Evolutionary conservation across 2,329 filamentous ascomycete species (phyloP).

Genomic region (Fusarium sp.): DNA sequence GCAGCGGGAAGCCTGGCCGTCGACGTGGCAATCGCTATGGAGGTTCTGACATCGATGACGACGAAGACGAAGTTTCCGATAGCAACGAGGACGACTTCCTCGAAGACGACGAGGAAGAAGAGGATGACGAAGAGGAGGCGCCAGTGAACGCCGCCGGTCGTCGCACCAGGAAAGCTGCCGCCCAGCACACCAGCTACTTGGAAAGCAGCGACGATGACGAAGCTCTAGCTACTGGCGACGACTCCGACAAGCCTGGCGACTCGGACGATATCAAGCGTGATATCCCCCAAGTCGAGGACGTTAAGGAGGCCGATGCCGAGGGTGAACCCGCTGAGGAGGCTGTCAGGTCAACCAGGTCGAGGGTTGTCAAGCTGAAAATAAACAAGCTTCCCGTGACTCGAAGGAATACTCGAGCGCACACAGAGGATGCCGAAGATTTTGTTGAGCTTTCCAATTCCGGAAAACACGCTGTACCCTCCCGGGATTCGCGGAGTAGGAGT

Average conservation of each 20-base stretch:
- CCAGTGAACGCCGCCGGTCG: slow-evolving; percentile 59
- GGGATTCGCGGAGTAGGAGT: slow-evolving; percentile 63
- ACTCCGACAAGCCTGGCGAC: slow-evolving; percentile 42
- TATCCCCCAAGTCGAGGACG: slow-evolving; percentile 38
- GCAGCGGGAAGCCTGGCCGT: slow-evolving; percentile 46
- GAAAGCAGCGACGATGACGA: slow-evolving; percentile 56
- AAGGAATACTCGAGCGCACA: slow-evolving; percentile 61
- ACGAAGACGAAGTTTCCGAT: slow-evolving; percentile 66
- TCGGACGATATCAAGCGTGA: slow-evolving; percentile 43
- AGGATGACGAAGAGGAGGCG: slow-evolving; percentile 54
- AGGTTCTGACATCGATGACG: slow-evolving; percentile 68
- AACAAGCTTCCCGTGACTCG: slow-evolving; percentile 51
- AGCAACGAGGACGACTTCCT: slow-evolving; percentile 61
- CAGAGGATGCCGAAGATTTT: slow-evolving; percentile 64
- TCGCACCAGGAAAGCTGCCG: slow-evolving; percentile 58
- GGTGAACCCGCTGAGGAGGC: slow-evolving; percentile 33
- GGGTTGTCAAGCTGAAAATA: slow-evolving; percentile 58
- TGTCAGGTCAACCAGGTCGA: slow-evolving; percentile 45
- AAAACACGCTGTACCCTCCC: slow-evolving; percentile 61
- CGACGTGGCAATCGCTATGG: slow-evolving; percentile 58
- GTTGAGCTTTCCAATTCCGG: slow-evolving; percentile 69
- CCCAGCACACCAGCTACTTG: slow-evolving; percentile 57
- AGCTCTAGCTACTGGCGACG: slow-evolving; percentile 44
- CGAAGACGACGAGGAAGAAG: slow-evolving; percentile 58
- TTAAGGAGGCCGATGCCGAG: slow-evolving; percentile 43